phyloP scores from a whole-genome alignment of 768 basidiomycete species.

The Phanerochaete carnosa region DNA sequence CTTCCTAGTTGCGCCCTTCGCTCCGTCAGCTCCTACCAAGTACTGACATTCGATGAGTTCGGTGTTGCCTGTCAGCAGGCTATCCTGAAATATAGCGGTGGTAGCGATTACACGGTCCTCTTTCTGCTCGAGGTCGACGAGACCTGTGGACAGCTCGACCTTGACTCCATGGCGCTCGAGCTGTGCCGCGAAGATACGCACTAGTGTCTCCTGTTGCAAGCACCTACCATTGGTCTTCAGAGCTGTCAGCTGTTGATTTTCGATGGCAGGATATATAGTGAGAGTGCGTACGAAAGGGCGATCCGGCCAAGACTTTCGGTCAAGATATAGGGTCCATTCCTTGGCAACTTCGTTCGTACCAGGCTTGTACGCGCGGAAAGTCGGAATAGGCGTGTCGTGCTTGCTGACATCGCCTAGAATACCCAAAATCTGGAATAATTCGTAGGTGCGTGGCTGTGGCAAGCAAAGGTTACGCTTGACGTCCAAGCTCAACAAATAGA shows the following conservation, averaged over 20 bases:
- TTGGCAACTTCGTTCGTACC: not conserved
- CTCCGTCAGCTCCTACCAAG: conserved; percentile 6
- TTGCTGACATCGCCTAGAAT: conserved; percentile 7
- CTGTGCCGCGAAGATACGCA: not conserved
- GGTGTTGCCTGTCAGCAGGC: not conserved
- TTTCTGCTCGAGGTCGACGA: not conserved
- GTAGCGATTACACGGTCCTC: conserved; percentile 2
- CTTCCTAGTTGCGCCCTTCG: conserved; percentile 4
- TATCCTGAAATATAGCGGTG: not conserved
- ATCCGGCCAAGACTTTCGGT: conserved; percentile 4
- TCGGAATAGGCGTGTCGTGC: conserved; percentile 4
- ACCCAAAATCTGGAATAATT: conserved; percentile 6
- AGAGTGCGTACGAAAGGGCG: conserved; percentile 8
- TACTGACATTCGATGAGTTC: not conserved
- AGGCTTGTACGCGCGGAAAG: conserved; percentile 5
- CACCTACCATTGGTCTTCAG: not conserved
- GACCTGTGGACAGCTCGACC: conserved; percentile 4
- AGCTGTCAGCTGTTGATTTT: not conserved
- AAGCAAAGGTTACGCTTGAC: not conserved
- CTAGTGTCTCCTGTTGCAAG: not conserved
- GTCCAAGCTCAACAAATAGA: not conserved
- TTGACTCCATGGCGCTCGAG: conserved; percentile 3
- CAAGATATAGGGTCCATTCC: not conserved
- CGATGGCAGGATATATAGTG: not conserved
- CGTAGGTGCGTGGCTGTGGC: conserved; percentile 12